These are phyloP conservation scores for Asparagopsis taxiformis DNA, from an alignment of 31 red algal species.

Conservation along the genomic window DNA sequence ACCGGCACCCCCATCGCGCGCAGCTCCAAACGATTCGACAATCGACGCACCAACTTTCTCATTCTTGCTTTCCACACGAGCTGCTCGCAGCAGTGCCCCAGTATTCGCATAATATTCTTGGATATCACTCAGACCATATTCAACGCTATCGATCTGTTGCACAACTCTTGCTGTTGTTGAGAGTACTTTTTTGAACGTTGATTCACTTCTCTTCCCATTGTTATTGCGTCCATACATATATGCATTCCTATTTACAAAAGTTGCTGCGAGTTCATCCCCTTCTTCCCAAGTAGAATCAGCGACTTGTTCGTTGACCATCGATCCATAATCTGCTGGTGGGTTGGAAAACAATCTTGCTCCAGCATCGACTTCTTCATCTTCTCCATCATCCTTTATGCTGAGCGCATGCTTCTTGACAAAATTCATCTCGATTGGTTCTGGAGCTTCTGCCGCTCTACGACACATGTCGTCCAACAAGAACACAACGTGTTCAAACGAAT, in stretches of 20 bases:
- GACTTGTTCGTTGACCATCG: conserved; percentile 72
- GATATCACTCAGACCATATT: conserved; percentile 79
- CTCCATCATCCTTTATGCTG: not conserved
- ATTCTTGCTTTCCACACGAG: conserved; percentile 36
- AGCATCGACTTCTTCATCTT: conserved; percentile 25
- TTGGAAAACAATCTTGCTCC: conserved; percentile 67
- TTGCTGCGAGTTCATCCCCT: conserved; percentile 53
- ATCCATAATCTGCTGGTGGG: conserved; percentile 58
- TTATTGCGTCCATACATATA: conserved; percentile 49
- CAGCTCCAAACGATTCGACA: conserved; percentile 69
- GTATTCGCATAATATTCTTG: conserved; percentile 84
- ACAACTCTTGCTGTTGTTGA: conserved; percentile 54
- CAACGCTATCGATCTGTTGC: conserved; percentile 74
- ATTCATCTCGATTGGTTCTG: conserved; percentile 39
- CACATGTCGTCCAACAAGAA: conserved; percentile 68
- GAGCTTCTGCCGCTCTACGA: conserved; percentile 44
- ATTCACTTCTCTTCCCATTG: conserved; percentile 4
- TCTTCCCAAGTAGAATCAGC: conserved; percentile 58
- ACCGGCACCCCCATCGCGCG: conserved; percentile 22
- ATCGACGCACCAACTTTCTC: conserved; percentile 46
- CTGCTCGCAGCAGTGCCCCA: conserved; percentile 57
- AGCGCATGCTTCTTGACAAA: conserved; percentile 46
- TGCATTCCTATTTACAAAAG: conserved; percentile 55
- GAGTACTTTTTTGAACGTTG: conserved; percentile 33
- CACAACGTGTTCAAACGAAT: conserved; percentile 74